Evolutionary conservation across 1,284 basidiomycete genomes (phyloP).

Genomic region (Anthracocystis walkeri): DNA sequence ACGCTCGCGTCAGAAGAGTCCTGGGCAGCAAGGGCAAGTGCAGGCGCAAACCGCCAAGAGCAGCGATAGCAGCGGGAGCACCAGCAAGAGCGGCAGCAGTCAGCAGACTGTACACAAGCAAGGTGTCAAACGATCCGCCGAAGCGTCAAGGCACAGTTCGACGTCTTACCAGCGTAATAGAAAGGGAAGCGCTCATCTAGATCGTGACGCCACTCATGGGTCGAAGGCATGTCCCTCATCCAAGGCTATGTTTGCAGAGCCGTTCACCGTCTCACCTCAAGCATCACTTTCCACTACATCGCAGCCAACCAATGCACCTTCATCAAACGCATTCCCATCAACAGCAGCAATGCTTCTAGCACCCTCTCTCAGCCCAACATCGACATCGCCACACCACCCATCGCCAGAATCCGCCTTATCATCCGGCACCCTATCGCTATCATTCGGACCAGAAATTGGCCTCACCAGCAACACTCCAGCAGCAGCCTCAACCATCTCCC

Average conservation of each 20-base stretch:
- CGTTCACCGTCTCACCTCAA: constrained; percentile 16
- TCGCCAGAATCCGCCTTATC: constrained; percentile 5
- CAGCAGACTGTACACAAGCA: not conserved
- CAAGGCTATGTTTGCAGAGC: not conserved
- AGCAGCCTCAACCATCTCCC: not conserved
- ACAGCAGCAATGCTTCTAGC: not conserved
- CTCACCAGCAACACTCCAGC: constrained; percentile 2
- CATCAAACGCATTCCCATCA: not conserved
- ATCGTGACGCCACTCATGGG: not conserved
- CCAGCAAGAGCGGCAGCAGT: not conserved
- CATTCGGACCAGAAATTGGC: constrained; percentile 14
- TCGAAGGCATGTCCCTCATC: not conserved
- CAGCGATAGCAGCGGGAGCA: constrained; percentile 5
- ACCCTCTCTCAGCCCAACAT: not conserved
- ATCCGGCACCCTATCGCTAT: constrained; percentile 11
- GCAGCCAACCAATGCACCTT: not conserved
- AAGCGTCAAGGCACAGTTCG: not conserved
- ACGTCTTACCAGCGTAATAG: not conserved
- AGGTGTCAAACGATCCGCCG: constrained; percentile 3
- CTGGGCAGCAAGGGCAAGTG: constrained; percentile 6
- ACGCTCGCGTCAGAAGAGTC: constrained; percentile 23
- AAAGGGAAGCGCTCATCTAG: constrained; percentile 3
- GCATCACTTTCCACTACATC: not conserved
- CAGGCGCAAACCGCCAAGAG: not conserved
- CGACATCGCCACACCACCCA: not conserved